These are phyloP conservation scores for Eimeria falciformis DNA, from an alignment of 169 alveolate species.

Conservation along the genomic window DNA sequence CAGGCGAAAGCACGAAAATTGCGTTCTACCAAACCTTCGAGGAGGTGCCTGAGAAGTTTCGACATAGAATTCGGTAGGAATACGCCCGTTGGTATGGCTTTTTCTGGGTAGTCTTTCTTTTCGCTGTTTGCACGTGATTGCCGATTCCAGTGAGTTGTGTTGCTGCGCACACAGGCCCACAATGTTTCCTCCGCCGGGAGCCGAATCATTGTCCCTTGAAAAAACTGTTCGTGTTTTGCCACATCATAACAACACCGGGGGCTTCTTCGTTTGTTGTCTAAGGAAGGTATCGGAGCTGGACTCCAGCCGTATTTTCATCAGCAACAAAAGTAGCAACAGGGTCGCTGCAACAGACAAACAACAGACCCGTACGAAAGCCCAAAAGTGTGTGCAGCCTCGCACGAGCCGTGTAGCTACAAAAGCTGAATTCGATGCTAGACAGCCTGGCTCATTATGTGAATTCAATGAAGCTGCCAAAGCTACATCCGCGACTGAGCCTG, in stretches of 20 bases:
- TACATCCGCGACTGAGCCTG: slow-evolving; percentile 21
- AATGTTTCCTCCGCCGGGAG: slow-evolving; percentile 85
- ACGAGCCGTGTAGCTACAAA: too few species aligned
- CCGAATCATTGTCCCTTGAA: slow-evolving; percentile 79
- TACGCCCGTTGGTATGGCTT: neutral
- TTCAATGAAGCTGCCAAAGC: neutral
- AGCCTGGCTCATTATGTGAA: neutral
- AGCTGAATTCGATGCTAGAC: too few species aligned
- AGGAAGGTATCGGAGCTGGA: slow-evolving; percentile 64
- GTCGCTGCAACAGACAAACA: slow-evolving; percentile 44
- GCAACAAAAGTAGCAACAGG: slow-evolving; percentile 58
- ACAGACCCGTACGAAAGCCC: neutral
- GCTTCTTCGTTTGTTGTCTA: slow-evolving; percentile 91
- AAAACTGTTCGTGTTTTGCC: slow-evolving; percentile 93
- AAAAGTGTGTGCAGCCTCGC: neutral
- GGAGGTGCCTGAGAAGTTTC: slow-evolving; percentile 65
- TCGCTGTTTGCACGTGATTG: neutral
- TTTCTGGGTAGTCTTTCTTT: neutral
- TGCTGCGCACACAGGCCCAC: slow-evolving; percentile 72
- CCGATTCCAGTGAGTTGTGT: neutral
- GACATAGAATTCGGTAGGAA: slow-evolving; percentile 63
- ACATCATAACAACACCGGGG: slow-evolving; percentile 95
- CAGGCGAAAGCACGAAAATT: neutral
- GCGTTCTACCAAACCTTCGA: slow-evolving; percentile 57
- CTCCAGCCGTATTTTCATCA: slow-evolving; percentile 41